A percentile compares a stretch with the other conserved stretches of the same genome.
Evolutionary conservation across 352 stramenopile genomes (phyloP).

Genomic region (Phytopythium delawarense): DNA sequence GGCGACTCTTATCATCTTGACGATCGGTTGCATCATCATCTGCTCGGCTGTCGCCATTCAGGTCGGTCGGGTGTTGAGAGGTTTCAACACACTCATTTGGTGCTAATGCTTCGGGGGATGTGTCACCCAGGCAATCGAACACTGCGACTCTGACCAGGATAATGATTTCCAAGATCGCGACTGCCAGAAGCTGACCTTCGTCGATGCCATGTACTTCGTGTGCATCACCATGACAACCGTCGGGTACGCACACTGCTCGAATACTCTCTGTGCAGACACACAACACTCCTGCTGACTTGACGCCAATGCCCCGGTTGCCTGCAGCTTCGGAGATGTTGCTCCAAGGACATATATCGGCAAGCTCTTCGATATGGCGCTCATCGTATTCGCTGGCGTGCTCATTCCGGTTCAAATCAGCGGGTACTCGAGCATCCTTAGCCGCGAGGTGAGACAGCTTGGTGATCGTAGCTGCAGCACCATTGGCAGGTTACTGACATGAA

Average conservation of each 20-base stretch:
- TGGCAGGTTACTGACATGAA: not conserved
- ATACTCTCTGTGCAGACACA: not conserved
- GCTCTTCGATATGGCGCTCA: constrained; percentile 60
- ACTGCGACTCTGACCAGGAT: constrained; percentile 35
- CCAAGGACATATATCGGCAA: constrained; percentile 62
- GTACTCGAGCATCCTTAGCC: constrained; percentile 66
- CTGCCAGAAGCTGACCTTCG: constrained; percentile 70
- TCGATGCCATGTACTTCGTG: constrained; percentile 80
- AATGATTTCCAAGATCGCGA: constrained; percentile 16
- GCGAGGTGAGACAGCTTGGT: constrained; percentile 33
- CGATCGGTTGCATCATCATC: constrained; percentile 56
- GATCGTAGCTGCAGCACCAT: no score
- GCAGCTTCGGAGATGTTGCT: constrained; percentile 68
- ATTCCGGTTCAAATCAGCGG: constrained; percentile 68
- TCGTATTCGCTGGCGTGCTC: constrained; percentile 63
- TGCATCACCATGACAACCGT: constrained; percentile 84
- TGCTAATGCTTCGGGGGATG: not conserved
- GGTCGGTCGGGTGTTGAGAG: constrained; percentile 17
- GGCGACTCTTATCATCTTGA: constrained; percentile 45
- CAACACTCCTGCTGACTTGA: not conserved
- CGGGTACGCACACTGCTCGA: constrained; percentile 31
- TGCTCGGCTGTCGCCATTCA: constrained; percentile 55
- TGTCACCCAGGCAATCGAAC: constrained; percentile 46
- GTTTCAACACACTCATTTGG: not conserved
- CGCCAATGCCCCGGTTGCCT: not conserved